These are phyloP conservation scores for Alloteropsis semialata DNA, from an alignment of 176 grass and related monocot genomes.

Conservation along the genomic window DNA sequence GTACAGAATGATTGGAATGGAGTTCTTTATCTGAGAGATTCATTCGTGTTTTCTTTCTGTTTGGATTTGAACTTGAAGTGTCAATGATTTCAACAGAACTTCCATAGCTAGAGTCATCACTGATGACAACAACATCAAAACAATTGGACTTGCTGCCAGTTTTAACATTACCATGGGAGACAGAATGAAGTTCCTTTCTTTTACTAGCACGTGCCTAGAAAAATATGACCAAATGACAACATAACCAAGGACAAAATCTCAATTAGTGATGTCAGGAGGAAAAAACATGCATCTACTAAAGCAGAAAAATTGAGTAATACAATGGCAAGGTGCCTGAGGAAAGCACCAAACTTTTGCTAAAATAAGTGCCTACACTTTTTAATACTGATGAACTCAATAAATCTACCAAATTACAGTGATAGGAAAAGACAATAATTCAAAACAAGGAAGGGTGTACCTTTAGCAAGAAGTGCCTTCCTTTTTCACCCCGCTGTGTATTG, in stretches of 20 bases:
- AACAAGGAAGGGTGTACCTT: conserved; percentile 13
- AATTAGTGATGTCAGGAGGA: neutral
- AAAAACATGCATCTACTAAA: neutral
- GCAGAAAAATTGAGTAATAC: too few relatives aligned
- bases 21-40: neutral
- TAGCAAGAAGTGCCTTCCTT: neutral
- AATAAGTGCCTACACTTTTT: neutral
- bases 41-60: conserved; percentile 1
- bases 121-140: conserved; percentile 3
- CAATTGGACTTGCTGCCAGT: neutral
- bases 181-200: neutral
- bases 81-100: conserved; percentile 8
- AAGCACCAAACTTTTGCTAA: conserved; percentile 6
- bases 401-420: neutral
- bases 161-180: neutral
- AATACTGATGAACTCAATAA: neutral
- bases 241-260: neutral
- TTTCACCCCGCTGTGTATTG: neutral
- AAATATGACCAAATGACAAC: neutral
- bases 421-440: neutral
- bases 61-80: conserved; percentile 6
- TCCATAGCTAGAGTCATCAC: neutral
- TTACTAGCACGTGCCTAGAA: conserved; percentile 13
- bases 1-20: neutral
- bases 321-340: neutral